Percentiles rank a stretch among this genome's conserved stretches.
phyloP scores from a whole-genome alignment of 163 green algal genomes.

The Coccomyxa subellipsoidea region DNA sequence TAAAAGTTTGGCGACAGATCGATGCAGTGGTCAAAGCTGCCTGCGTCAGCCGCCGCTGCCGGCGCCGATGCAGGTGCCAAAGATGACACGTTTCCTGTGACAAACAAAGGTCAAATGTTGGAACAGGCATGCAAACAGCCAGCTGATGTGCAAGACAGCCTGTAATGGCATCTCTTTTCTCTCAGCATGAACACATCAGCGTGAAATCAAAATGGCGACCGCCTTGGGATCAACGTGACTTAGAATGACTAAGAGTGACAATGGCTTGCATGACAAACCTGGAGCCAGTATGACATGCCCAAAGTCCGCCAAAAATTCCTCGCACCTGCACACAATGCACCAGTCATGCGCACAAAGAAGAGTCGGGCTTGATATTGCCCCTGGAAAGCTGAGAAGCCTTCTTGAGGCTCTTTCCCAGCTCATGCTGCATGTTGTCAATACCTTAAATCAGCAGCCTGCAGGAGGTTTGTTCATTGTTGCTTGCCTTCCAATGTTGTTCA shows the following conservation, averaged over 20 bases:
- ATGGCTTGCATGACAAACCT: not conserved
- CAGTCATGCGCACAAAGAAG: no score
- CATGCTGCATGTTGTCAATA: no score
- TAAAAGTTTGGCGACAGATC: slow-evolving; percentile 18
- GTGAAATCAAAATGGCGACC: no score
- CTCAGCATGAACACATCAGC: no score
- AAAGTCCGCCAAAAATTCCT: slow-evolving; percentile 21
- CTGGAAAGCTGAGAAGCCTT: no score
- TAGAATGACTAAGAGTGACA: not conserved
- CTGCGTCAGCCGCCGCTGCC: not conserved
- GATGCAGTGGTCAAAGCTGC: slow-evolving; percentile 22
- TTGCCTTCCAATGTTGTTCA: no score
- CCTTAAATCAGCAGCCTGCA: no score
- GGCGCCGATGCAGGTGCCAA: not conserved
- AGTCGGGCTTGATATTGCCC: no score
- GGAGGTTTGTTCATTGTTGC: no score
- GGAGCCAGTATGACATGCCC: slow-evolving; percentile 18
- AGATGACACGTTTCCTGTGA: not conserved
- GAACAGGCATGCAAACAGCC: not conserved
- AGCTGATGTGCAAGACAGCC: not conserved
- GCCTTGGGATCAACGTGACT: not conserved
- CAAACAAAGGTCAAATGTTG: no score
- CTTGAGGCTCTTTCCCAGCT: no score
- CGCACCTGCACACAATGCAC: not conserved
- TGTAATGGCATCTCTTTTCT: no score